Evolutionary conservation across 371 early-diverging fungal species (phyloP).

Genomic region (Lichtheimia ramosa): DNA sequence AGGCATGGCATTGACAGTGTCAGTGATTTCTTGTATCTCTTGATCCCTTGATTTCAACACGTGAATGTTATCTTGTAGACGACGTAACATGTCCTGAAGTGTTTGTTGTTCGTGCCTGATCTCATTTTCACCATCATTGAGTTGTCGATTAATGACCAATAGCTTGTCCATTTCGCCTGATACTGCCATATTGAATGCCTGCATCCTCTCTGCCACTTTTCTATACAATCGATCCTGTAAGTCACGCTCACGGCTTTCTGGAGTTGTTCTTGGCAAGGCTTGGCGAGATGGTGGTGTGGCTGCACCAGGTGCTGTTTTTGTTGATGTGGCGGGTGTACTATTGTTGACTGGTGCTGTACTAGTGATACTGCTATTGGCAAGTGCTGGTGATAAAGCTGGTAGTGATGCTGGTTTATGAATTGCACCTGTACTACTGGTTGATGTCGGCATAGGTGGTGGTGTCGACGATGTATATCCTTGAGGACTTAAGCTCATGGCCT

Average conservation of each 20-base stretch:
- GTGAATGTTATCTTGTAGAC: conserved; percentile 60
- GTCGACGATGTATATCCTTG: conserved; percentile 10
- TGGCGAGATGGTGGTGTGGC: conserved; percentile 4
- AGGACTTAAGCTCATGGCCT: conserved; percentile 33
- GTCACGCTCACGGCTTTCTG: conserved; percentile 6
- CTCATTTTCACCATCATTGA: conserved; percentile 67
- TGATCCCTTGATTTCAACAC: conserved; percentile 56
- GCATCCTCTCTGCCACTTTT: conserved; percentile 41
- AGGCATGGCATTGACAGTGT: conserved; percentile 54
- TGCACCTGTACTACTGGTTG: conserved; percentile 4
- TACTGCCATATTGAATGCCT: conserved; percentile 42
- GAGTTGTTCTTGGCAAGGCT: conserved; percentile 1
- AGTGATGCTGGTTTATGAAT: conserved; percentile 27
- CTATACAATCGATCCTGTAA: conserved; percentile 39
- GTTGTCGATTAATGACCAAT: conserved; percentile 54
- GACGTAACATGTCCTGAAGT: conserved; percentile 50
- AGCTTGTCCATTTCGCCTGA: conserved; percentile 59
- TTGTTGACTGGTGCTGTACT: neutral
- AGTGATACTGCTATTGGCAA: neutral
- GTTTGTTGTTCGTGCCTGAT: conserved; percentile 58
- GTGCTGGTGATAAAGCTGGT: conserved; percentile 12
- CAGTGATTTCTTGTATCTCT: conserved; percentile 55
- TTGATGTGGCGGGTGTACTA: neutral
- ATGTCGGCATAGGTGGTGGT: conserved; percentile 11
- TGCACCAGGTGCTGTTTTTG: neutral